Evolutionary conservation across 257 asterid species (phyloP), one percentile per base, ranked within the genome.

Genomic region (Schizonepeta tenuifolia): DNA sequence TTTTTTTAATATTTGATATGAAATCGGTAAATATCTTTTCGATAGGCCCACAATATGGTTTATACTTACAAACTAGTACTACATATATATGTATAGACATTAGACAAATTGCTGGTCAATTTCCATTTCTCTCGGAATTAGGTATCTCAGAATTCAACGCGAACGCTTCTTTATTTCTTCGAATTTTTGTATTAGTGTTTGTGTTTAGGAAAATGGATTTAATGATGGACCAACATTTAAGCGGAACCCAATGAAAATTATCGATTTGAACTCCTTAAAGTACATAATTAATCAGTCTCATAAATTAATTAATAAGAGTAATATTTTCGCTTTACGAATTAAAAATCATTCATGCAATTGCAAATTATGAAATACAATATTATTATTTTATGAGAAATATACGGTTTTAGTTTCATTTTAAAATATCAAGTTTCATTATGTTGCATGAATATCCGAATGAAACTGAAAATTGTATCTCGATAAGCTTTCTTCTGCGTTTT

Each of bases 31-130:
- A 55, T 44, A 40, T 10, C 26, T 58, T 58, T 21, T 75, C 65
- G 58, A 12, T 28, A 17, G 79, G 63, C 71, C 74, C 77, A 71
- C 77, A 26, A n/a, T n/a, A n/a, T n/a, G n/a, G n/a, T n/a, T n/a
- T n/a, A n/a, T n/a, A n/a, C n/a, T n/a, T n/a, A n/a, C n/a, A n/a
- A n/a, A n/a, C n/a, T n/a, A n/a, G n/a, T n/a, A n/a, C n/a, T n/a
- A n/a, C n/a, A 12, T 46, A 46, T 46, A 14, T 14, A 47, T 15
- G 3, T 47, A 44, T 14, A 1, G 10, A 33, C 21, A 9, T 12
- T 43, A 22, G 0, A 15, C 24, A 8, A 8, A 47, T 26, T 61
- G 50, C 21, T 28, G 61, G 72, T 76, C 76, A 69, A 69, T 70
- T 57, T 22, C 28, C 64, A 59, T 22, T 38, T 49, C n/a, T 41